Evolutionary conservation across 1,284 basidiomycete species (phyloP).

Genomic region (Cutaneotrichosporon sp.): DNA sequence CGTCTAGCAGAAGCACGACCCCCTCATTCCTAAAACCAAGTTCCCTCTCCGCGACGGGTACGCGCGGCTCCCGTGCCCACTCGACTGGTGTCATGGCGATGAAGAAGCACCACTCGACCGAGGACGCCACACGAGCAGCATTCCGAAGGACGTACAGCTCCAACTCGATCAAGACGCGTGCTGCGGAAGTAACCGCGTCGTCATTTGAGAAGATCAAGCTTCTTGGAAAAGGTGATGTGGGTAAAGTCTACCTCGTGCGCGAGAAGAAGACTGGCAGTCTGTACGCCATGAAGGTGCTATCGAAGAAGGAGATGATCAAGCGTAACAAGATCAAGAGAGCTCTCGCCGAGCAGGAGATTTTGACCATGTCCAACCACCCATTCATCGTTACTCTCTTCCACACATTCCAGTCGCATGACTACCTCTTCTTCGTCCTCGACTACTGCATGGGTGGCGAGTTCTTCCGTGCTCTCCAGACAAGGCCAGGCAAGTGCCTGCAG

Average conservation of each 20-base stretch:
- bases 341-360: constrained; percentile 91
- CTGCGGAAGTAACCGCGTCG: constrained; percentile 81
- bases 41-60: constrained; percentile 26
- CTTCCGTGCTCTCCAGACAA: constrained; percentile 90
- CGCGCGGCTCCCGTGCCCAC: constrained; percentile 25
- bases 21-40: constrained; percentile 47
- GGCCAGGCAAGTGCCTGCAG: constrained; percentile 89
- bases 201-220: constrained; percentile 94
- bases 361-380: constrained; percentile 92
- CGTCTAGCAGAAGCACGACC: constrained; percentile 28
- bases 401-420: constrained; percentile 95
- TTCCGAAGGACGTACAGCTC: constrained; percentile 94
- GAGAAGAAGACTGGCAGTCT: constrained; percentile 92
- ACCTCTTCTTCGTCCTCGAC: constrained; percentile 96
- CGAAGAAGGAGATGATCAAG: constrained; percentile 97
- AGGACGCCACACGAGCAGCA: constrained; percentile 53
- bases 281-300: constrained; percentile 95
- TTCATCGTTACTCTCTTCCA: constrained; percentile 97
- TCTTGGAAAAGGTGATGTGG: constrained; percentile 92
- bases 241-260: constrained; percentile 88
- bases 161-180: constrained; percentile 92
- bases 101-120: constrained; percentile 1
- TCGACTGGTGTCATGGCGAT: constrained; percentile 18
- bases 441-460: constrained; percentile 99
- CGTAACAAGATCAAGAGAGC: constrained; percentile 97